Base-by-base conservation (phyloP, 179 eudicot species). In the Monotropa hypopitys region DNA sequence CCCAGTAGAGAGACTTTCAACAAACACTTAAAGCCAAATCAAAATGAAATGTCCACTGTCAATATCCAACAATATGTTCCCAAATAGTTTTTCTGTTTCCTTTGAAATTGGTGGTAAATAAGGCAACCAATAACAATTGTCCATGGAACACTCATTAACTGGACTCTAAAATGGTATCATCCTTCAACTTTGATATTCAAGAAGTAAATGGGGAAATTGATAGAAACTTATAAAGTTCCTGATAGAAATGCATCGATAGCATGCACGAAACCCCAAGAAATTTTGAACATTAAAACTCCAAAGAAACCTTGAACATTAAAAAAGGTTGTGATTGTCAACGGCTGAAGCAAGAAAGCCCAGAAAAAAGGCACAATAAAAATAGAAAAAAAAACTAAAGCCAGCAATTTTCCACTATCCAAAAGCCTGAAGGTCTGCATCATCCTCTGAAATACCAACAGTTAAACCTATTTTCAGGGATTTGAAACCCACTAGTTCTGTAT, bases 401-500 rank as follows among this genome's bases (percentile, higher is more conserved):
- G 10, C 30, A 38, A 40, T 20, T 67, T 59, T 26, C 65, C 35
- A 59, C 35, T 59, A 23, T 59, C 65, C 65, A 59, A 16, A 59
- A 11, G 7, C 7, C 70, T 16, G 63, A 59, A 61, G 28, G 38
- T 28, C 38, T 61, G 38, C 66, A 66, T 40, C 70, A 33, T 38
- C 70, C 35, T 66, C 70, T 35, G 46, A 35, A 61, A 61, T 61
- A 12, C 32, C 0, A 26, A 9, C 6, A 11, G 26, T 57, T 46
- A 2, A 3, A 16, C 0, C 21, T 63, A 3, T 26, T 20, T 18
- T 16, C 69, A 38, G 7, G 43, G 33, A 18, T 32, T 63, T 35
- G 70, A 66, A 66, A 32, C 21, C 21, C 56, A 4, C 35, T 57
- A 87, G 51, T 69, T 76, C 18, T 30, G 88, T 20, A 82, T 50